Conservation (phyloP, 495 filamentous ascomycete species). For the Sporormia fimetaria region DNA sequence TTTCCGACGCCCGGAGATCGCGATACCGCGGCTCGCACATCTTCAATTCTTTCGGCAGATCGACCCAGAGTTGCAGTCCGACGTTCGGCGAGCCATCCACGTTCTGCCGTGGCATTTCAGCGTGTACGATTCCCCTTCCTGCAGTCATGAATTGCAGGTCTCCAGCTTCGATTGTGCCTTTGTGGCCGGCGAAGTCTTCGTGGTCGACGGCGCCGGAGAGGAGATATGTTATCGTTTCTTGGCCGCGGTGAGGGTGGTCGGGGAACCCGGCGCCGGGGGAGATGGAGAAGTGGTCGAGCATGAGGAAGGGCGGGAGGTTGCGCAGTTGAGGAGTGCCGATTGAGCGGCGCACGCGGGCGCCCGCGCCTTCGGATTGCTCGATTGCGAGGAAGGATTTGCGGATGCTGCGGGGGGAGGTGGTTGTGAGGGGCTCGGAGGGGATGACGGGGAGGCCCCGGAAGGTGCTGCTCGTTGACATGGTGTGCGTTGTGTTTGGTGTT, state of each 20-base stretch:
- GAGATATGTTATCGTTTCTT: conserved; percentile 85
- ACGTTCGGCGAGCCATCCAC: conserved; percentile 65
- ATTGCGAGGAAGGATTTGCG: conserved; percentile 69
- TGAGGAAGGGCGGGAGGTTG: conserved; percentile 88
- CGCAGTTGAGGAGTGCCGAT: conserved; percentile 75
- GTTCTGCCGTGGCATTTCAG: conserved; percentile 86
- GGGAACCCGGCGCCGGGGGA: conserved; percentile 76
- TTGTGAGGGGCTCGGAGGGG: conserved; percentile 30
- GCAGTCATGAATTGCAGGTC: conserved; percentile 98
- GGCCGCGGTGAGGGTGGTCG: conserved; percentile 61
- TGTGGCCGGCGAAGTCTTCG: conserved; percentile 88
- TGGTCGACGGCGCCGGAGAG: conserved; percentile 78
- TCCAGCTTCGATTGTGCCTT: conserved; percentile 70
- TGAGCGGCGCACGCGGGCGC: conserved; percentile 75
- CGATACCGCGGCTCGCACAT: conserved; percentile 83
- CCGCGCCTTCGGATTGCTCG: conserved; percentile 82
- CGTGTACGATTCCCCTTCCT: conserved; percentile 84
- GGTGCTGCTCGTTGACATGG: conserved; percentile 16
- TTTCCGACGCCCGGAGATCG: conserved; percentile 64
- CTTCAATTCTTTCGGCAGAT: conserved; percentile 73
- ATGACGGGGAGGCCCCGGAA: conserved; percentile 35
- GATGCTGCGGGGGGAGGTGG: conserved; percentile 58
- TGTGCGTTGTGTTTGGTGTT: conserved; percentile 8
- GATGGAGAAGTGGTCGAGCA: conserved; percentile 91
- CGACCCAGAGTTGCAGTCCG: conserved; percentile 92